Conservation (phyloP, 306 rosid genomes). For the Trifolium fragiferum region DNA sequence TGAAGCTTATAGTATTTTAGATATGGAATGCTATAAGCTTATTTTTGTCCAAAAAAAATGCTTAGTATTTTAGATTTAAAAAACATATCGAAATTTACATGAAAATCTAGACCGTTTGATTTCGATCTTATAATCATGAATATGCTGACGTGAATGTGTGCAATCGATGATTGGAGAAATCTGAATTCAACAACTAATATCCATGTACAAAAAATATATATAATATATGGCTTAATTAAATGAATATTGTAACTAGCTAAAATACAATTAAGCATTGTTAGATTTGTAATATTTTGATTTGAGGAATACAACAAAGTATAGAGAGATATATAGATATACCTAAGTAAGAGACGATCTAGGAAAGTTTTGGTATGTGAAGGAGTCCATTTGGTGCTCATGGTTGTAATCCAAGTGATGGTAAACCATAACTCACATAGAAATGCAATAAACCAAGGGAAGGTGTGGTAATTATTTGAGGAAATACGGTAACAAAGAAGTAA, state of each 20-base stretch:
- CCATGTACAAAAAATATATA: neutral
- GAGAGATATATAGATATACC: slow-evolving; percentile 35
- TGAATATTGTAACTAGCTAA: neutral
- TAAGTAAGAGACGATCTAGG: slow-evolving; percentile 51
- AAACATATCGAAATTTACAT: too few relatives aligned
- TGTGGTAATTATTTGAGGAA: slow-evolving; percentile 7
- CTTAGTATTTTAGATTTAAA: too few relatives aligned
- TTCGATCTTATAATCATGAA: neutral
- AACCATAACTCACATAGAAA: slow-evolving; percentile 72
- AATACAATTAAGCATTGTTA: neutral
- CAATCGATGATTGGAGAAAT: neutral
- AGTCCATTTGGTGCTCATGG: slow-evolving; percentile 55
- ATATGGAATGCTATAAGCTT: too few relatives aligned
- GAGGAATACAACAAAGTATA: neutral
- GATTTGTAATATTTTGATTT: neutral
- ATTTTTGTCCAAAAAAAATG: too few relatives aligned
- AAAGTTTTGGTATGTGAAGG: slow-evolving; percentile 50
- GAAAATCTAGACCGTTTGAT: neutral
- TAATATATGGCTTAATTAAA: neutral
- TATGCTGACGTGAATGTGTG: neutral
- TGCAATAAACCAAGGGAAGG: slow-evolving; percentile 59
- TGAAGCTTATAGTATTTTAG: too few relatives aligned
- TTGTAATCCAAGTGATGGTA: slow-evolving; percentile 50
- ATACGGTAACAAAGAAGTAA: slow-evolving; percentile 53
- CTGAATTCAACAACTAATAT: neutral